phyloP scores from a whole-genome alignment of 257 asterid genomes.

The Solanum rostratum region DNA sequence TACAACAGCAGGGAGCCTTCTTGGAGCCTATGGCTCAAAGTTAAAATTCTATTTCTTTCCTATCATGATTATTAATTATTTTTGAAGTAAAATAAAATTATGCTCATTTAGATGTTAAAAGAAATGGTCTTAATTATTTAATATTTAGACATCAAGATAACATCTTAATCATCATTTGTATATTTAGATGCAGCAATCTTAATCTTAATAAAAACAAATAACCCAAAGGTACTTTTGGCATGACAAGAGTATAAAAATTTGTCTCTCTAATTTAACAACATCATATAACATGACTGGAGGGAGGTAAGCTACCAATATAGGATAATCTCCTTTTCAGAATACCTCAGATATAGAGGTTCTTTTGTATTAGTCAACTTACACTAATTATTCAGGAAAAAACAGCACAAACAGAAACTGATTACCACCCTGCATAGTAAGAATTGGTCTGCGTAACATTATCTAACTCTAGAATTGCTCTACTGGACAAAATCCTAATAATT shows the following conservation, averaged over 20 bases:
- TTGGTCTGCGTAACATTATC: not conserved
- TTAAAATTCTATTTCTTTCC: not conserved
- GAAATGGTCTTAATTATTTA: not conserved
- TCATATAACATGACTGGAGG: not conserved
- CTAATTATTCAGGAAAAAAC: not conserved
- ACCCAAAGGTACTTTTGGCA: not conserved
- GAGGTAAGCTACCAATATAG: not conserved
- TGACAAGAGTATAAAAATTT: not conserved
- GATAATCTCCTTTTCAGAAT: not conserved
- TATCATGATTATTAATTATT: not conserved
- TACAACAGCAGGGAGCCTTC: not conserved
- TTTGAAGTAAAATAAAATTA: not conserved
- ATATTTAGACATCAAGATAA: not conserved
- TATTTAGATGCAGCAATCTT: not conserved
- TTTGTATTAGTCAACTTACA: not conserved
- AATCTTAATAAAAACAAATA: not conserved
- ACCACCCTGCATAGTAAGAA: not conserved
- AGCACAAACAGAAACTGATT: not conserved
- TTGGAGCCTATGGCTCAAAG: too few relatives aligned
- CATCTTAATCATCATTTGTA: not conserved
- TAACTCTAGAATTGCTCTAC: not conserved
- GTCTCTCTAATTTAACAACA: not conserved
- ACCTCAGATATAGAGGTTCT: not conserved
- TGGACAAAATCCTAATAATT: not conserved
- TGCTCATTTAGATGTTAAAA: not conserved